Percentiles rank a stretch among this genome's conserved stretches.
These are phyloP conservation scores for Coemansia biformis DNA, from an alignment of 192 early-diverging fungal genomes.

Conservation along the genomic window DNA sequence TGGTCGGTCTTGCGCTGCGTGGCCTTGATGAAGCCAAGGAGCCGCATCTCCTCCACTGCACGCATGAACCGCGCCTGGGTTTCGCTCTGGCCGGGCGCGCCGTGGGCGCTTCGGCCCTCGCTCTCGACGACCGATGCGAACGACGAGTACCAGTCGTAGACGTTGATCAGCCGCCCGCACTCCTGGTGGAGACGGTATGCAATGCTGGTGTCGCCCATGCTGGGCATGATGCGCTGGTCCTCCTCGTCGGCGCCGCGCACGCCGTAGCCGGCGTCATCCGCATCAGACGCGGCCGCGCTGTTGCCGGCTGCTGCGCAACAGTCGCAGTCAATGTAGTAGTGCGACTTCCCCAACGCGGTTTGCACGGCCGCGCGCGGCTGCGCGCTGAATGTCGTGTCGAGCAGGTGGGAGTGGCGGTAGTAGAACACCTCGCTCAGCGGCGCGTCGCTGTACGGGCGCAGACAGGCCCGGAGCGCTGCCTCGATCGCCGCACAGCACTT, in stretches of 20 bases:
- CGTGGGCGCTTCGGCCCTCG: slow-evolving; percentile 27
- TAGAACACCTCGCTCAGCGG: slow-evolving; percentile 80
- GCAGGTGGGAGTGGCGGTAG: slow-evolving; percentile 62
- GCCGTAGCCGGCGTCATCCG: slow-evolving; percentile 12
- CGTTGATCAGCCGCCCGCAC: slow-evolving; percentile 89
- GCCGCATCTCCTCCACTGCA: slow-evolving; percentile 79
- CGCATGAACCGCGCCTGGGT: slow-evolving; percentile 80
- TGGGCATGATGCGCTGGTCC: slow-evolving; percentile 52
- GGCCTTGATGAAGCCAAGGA: slow-evolving; percentile 83
- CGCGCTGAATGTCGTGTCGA: slow-evolving; percentile 76
- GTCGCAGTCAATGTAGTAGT: slow-evolving; percentile 73
- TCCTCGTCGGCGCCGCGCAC: slow-evolving; percentile 29
- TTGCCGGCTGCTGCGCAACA: slow-evolving; percentile 57
- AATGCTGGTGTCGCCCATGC: slow-evolving; percentile 80
- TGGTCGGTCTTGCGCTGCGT: slow-evolving; percentile 92
- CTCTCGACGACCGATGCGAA: slow-evolving; percentile 76
- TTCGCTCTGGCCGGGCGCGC: slow-evolving; percentile 45
- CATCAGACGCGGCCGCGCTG: neutral
- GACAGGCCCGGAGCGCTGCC: slow-evolving; percentile 19
- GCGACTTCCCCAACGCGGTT: slow-evolving; percentile 71
- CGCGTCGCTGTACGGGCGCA: slow-evolving; percentile 56
- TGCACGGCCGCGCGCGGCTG: slow-evolving; percentile 81
- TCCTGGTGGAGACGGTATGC: slow-evolving; percentile 87
- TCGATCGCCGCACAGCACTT: slow-evolving; percentile 29
- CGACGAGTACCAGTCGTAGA: slow-evolving; percentile 85